Evolutionary conservation across 176 grass and related monocot species (phyloP), one percentile per base, ranked within the genome.

Genomic region (Thalia dealbata): DNA sequence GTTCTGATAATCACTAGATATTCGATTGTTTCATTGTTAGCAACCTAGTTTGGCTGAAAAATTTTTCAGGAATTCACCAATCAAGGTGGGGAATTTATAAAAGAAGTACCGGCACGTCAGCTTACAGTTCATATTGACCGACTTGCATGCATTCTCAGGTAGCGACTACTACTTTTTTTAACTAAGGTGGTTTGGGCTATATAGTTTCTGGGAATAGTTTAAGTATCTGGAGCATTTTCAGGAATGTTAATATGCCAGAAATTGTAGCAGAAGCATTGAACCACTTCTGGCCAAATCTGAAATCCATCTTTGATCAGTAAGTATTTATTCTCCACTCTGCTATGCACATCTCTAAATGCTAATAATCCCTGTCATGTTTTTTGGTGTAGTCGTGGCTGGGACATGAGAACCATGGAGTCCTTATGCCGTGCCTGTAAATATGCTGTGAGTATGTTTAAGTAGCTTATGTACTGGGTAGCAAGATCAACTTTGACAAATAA

Each of bases 81-180:
- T 73, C 87, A 99, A 88, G 85, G 93, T 71, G 83, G 81, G 71
- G 80, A 66, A 50, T 52, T 75, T 86, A 79, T 99, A 72, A 85
- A 85, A 62, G 85, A 93, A 85, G 73, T 86, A 32, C 85, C 95
- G 72, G 87, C 88, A 74, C 81, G 87, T 29, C 95, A 99, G 52
- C 81, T 99, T 78, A 93, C 81, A 21, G 41, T 93, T 48, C 87
- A 99, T 78, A 93, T 99, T 77, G 90, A 99, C 64, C 81, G 95
- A 32, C 82, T 99, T 77, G 91, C 95, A 3, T 88, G 90, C 83
- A 99, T 99, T 88, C 93, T 99, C 78, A 88, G 95, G 95, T 99
- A 62, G 59, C 23, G 21, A 26, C 60, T 81, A 15, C 7, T 79
- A 42, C 25, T 19, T 73, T 73, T 27, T 50, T 46, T 71, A 30